Evolutionary conservation across 2,329 filamentous ascomycete genomes (phyloP).

Genomic region (Arthrobotrys conoides): DNA sequence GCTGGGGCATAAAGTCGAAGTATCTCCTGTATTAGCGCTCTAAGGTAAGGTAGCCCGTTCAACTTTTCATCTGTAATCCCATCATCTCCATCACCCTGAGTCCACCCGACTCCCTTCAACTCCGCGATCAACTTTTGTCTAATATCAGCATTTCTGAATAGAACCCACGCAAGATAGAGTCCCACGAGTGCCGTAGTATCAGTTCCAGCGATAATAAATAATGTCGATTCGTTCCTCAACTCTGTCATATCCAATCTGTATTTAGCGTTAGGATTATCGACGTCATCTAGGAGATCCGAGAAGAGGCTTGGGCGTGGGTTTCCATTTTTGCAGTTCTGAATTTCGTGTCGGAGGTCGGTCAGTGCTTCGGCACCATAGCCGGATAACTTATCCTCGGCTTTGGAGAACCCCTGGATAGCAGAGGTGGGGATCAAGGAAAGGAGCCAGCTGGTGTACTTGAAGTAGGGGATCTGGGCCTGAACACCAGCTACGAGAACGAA

Average conservation of each 20-base stretch:
- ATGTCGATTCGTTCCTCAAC: constrained; percentile 7
- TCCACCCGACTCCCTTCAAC: background rate
- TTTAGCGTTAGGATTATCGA: constrained; percentile 32
- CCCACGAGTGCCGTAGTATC: background rate
- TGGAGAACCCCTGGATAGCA: constrained; percentile 23
- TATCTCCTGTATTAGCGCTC: constrained; percentile 16
- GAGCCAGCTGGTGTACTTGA: background rate
- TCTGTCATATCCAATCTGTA: constrained; percentile 8
- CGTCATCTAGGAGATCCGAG: constrained; percentile 3
- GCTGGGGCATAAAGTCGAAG: constrained; percentile 34
- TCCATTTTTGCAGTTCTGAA: constrained; percentile 16
- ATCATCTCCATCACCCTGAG: background rate
- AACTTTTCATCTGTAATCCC: constrained; percentile 32
- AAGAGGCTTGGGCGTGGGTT: constrained; percentile 28
- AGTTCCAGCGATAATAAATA: constrained; percentile 4
- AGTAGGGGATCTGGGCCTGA: background rate
- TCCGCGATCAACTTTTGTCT: constrained; percentile 17
- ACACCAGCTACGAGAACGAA: background rate
- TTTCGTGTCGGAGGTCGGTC: background rate
- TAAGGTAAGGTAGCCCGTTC: constrained; percentile 25
- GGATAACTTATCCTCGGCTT: background rate
- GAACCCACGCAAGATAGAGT: constrained; percentile 14
- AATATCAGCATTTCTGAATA: constrained; percentile 10
- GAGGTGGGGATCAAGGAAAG: constrained; percentile 19
- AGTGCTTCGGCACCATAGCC: constrained; percentile 20